Conservation (phyloP, 2,329 filamentous ascomycete species). For the Gremmenia infestans region DNA sequence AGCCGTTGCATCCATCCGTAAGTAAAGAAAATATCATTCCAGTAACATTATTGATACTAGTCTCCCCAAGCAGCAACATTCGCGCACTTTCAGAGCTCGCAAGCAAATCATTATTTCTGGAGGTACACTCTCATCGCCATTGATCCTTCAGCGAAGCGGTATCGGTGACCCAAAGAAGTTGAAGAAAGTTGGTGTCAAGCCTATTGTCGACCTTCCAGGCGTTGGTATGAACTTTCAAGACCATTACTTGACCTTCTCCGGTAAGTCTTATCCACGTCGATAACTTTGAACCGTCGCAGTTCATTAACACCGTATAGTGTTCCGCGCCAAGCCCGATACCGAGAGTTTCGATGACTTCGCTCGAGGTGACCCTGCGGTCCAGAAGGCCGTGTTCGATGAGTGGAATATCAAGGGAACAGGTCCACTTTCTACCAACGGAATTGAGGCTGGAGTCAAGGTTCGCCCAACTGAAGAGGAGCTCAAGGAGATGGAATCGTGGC, state of each 20-base stretch:
- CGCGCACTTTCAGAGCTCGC: slow-evolving; percentile 30
- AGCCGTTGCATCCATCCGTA: slow-evolving; percentile 54
- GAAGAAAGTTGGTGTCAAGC: slow-evolving; percentile 40
- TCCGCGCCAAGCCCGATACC: slow-evolving; percentile 44
- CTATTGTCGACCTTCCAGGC: slow-evolving; percentile 44
- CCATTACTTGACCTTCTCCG: slow-evolving; percentile 48
- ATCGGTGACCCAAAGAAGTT: slow-evolving; percentile 48
- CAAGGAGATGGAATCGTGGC: slow-evolving; percentile 53
- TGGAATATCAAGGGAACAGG: slow-evolving; percentile 78
- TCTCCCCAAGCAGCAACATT: slow-evolving; percentile 26
- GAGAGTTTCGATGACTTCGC: slow-evolving; percentile 80
- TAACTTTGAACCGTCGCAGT: too few relatives aligned
- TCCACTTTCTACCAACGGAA: slow-evolving; percentile 26
- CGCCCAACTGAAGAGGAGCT: slow-evolving; percentile 53
- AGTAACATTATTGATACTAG: slow-evolving; percentile 20
- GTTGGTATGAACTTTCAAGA: slow-evolving; percentile 53
- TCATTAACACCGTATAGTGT: slow-evolving; percentile 9
- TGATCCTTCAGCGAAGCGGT: slow-evolving; percentile 57
- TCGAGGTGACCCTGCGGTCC: slow-evolving; percentile 65
- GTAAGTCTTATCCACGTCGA: slow-evolving; percentile 5
- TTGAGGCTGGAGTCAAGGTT: slow-evolving; percentile 50
- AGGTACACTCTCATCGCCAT: slow-evolving; percentile 32
- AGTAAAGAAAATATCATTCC: slow-evolving; percentile 5
- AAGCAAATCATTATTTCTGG: slow-evolving; percentile 43
- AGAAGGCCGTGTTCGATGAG: slow-evolving; percentile 68